Conservation (phyloP, 2,329 filamentous ascomycete species). For the Fusarium pilosicola region DNA sequence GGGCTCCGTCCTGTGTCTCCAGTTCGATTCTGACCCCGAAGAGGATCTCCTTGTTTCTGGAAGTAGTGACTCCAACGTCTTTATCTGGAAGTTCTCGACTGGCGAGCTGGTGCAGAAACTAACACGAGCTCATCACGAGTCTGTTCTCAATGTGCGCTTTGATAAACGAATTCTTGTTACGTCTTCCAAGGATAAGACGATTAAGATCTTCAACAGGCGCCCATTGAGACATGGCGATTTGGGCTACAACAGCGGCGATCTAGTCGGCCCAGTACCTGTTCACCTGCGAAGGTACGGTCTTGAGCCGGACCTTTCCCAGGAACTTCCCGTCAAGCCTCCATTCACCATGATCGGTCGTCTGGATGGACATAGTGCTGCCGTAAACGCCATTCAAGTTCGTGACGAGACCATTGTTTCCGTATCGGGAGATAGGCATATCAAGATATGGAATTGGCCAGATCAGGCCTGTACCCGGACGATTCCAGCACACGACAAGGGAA, state of each 20-base stretch:
- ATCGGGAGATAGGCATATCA: constrained; percentile 92
- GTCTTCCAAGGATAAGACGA: constrained; percentile 95
- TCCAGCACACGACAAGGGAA: constrained; percentile 90
- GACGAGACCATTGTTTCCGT: constrained; percentile 91
- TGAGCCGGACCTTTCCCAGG: constrained; percentile 56
- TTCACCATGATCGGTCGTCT: constrained; percentile 83
- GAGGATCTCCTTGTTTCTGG: constrained; percentile 96
- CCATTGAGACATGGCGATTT: constrained; percentile 70
- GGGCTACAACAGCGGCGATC: constrained; percentile 59
- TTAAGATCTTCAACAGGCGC: constrained; percentile 93
- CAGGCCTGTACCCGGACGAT: constrained; percentile 81
- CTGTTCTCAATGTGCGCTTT: constrained; percentile 92
- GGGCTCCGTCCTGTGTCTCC: constrained; percentile 91
- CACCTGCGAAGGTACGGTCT: constrained; percentile 66
- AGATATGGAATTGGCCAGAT: constrained; percentile 90
- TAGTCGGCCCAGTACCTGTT: constrained; percentile 63
- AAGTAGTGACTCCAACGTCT: constrained; percentile 90
- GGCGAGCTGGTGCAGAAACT: constrained; percentile 84
- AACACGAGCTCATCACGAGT: constrained; percentile 82
- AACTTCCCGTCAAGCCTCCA: constrained; percentile 66
- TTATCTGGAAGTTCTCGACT: constrained; percentile 93
- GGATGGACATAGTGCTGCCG: constrained; percentile 87
- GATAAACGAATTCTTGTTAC: constrained; percentile 92
- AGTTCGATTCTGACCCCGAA: constrained; percentile 88
- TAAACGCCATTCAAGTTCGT: constrained; percentile 94